These are phyloP conservation scores for Mortierella sp. DNA, from an alignment of 371 early-diverging fungal species.

Conservation along the genomic window DNA sequence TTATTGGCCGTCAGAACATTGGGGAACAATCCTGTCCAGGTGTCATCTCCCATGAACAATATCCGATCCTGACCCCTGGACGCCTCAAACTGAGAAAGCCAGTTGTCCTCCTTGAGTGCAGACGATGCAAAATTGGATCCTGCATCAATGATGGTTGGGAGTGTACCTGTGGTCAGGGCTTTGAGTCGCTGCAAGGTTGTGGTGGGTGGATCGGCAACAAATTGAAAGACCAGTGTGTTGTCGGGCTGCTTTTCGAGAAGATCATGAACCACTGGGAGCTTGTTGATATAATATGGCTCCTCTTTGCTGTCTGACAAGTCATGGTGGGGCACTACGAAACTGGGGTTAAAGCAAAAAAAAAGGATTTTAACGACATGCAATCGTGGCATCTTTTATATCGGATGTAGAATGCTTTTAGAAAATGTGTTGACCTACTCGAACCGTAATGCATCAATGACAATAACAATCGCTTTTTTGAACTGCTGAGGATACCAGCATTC, in stretches of 20 bases:
- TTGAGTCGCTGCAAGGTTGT: conserved; percentile 97
- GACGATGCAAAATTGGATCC: conserved; percentile 93
- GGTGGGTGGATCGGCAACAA: conserved; percentile 96
- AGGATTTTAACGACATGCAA: too few relatives aligned
- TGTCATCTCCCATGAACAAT: conserved; percentile 93
- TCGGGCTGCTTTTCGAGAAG: conserved; percentile 67
- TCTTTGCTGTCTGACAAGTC: conserved; percentile 20
- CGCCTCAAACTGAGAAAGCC: conserved; percentile 69
- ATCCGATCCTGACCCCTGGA: conserved; percentile 53
- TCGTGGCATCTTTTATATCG: too few relatives aligned
- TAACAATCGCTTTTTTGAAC: conserved; percentile 76
- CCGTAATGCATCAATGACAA: conserved; percentile 93
- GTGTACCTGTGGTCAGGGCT: conserved; percentile 89
- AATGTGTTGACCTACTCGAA: conserved; percentile 75
- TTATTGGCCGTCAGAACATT: conserved; percentile 59
- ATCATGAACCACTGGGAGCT: conserved; percentile 76
- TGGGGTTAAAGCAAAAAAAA: neutral
- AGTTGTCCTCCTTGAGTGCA: conserved; percentile 88
- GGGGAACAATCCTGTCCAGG: conserved; percentile 92
- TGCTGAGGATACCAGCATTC: conserved; percentile 68
- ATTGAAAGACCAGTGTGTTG: conserved; percentile 82
- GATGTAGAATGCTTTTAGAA: neutral
- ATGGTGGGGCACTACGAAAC: conserved; percentile 56
- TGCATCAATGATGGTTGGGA: conserved; percentile 96
- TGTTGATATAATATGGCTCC: conserved; percentile 76